Evolutionary conservation across 305 asterid species (phyloP).

Genomic region (Lippia alba): DNA sequence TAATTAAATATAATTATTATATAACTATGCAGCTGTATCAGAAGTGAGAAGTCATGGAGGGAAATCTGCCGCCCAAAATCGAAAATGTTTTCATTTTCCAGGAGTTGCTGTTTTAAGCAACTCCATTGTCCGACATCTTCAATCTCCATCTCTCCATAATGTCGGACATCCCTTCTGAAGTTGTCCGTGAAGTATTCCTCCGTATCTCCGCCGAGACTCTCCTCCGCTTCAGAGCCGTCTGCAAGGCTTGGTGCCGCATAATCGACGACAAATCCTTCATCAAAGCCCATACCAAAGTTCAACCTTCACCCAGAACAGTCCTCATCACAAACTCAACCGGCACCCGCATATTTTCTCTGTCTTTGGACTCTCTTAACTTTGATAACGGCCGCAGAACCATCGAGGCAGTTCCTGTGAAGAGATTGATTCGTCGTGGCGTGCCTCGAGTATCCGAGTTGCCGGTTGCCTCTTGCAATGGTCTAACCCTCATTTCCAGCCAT

Average conservation of each 20-base stretch:
- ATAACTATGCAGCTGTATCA: too few relatives aligned
- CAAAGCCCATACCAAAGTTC: constrained; percentile 19
- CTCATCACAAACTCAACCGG: background rate
- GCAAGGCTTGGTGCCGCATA: constrained; percentile 30
- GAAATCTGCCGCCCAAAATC: too few relatives aligned
- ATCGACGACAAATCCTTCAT: constrained; percentile 34
- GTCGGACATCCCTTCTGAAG: constrained; percentile 25
- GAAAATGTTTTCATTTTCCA: too few relatives aligned
- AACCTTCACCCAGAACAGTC: background rate
- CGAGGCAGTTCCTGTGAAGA: background rate
- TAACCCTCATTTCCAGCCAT: constrained; percentile 8
- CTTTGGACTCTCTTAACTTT: constrained; percentile 1
- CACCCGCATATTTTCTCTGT: background rate
- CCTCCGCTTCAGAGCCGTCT: constrained; percentile 19
- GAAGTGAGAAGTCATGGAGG: too few relatives aligned
- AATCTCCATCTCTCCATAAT: too few relatives aligned
- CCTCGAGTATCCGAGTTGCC: background rate
- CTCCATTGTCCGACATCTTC: too few relatives aligned
- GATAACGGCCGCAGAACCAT: background rate
- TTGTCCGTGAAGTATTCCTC: constrained; percentile 11
- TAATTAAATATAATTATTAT: too few relatives aligned
- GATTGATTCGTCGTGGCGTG: background rate
- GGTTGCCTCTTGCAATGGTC: constrained; percentile 25
- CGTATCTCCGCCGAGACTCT: constrained; percentile 20
- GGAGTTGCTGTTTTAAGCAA: too few relatives aligned